Evolutionary conservation across 371 early-diverging fungal genomes (phyloP).

Genomic region (Blastocladiella emersonii): DNA sequence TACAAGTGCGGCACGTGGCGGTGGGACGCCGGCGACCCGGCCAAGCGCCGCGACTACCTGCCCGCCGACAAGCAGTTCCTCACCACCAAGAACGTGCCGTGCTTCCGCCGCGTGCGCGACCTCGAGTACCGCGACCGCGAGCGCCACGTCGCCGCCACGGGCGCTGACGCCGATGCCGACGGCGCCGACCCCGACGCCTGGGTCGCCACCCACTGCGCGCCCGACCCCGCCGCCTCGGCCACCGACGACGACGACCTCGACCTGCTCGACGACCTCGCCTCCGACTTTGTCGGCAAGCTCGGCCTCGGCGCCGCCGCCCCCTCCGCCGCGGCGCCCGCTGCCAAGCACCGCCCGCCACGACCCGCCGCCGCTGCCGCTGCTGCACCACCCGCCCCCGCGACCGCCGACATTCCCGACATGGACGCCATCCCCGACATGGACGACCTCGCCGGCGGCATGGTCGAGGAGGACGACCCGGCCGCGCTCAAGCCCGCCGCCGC

Average conservation of each 20-base stretch:
- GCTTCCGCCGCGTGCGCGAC: slow-evolving; percentile 72
- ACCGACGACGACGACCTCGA: not conserved
- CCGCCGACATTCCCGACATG: slow-evolving; percentile 47
- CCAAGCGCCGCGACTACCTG: slow-evolving; percentile 77
- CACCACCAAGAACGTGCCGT: slow-evolving; percentile 90
- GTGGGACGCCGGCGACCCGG: slow-evolving; percentile 72
- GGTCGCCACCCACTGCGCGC: slow-evolving; percentile 64
- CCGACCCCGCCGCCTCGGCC: slow-evolving; percentile 11
- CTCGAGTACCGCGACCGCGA: slow-evolving; percentile 63
- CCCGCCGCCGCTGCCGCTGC: not conserved
- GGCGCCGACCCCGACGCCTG: slow-evolving; percentile 43
- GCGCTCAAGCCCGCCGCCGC: slow-evolving; percentile 16
- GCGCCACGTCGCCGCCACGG: slow-evolving; percentile 34
- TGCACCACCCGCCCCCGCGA: slow-evolving; percentile 14
- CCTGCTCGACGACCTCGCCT: not conserved
- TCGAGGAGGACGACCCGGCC: slow-evolving; percentile 56
- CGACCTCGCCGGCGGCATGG: slow-evolving; percentile 35
- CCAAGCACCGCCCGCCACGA: not conserved
- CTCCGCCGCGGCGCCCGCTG: not conserved
- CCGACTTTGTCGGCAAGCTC: not conserved
- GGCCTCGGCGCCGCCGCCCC: not conserved
- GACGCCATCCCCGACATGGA: slow-evolving; percentile 93
- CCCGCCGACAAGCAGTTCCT: slow-evolving; percentile 88
- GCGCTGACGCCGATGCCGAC: slow-evolving; percentile 37
- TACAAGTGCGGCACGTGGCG: slow-evolving; percentile 98